A percentile compares a stretch with the other conserved stretches of the same genome.
phyloP scores from a whole-genome alignment of 768 basidiomycete genomes.

The Panus rudis region DNA sequence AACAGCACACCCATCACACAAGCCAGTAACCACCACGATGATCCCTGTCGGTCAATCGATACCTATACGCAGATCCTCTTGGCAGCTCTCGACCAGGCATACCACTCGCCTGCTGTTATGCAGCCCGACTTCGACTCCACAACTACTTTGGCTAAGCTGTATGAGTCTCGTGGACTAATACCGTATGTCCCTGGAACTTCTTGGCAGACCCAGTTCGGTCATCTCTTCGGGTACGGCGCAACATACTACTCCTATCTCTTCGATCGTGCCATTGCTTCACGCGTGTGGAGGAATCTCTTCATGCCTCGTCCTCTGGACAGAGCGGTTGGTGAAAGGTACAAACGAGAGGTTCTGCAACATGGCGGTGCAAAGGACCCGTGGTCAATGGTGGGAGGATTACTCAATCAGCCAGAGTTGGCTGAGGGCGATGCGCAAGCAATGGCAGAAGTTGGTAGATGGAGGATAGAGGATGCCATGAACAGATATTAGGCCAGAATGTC shows the following conservation, averaged over 20 bases:
- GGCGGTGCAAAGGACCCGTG: constrained; percentile 94
- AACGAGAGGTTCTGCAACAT: constrained; percentile 61
- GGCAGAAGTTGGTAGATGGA: constrained; percentile 87
- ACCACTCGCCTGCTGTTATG: constrained; percentile 67
- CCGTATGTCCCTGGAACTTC: constrained; percentile 81
- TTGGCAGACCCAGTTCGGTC: constrained; percentile 94
- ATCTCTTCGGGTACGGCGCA: constrained; percentile 93
- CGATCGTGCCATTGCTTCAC: constrained; percentile 90
- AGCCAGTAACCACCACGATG: constrained; percentile 60
- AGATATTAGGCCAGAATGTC: constrained; percentile 38
- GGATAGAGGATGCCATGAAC: constrained; percentile 73
- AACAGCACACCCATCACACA: constrained; percentile 41
- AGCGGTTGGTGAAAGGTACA: constrained; percentile 75
- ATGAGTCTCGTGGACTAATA: constrained; percentile 67
- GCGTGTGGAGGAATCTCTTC: constrained; percentile 83
- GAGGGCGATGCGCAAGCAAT: constrained; percentile 77
- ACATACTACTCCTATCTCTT: constrained; percentile 98
- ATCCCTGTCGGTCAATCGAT: constrained; percentile 79
- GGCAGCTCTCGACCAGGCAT: constrained; percentile 81
- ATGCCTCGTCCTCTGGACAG: constrained; percentile 58
- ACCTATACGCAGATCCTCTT: constrained; percentile 88
- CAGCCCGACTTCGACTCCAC: constrained; percentile 69
- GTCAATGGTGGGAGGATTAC: constrained; percentile 75
- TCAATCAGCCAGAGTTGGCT: constrained; percentile 58
- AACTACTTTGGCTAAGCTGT: constrained; percentile 47